Percentiles rank a stretch among this genome's conserved stretches.
These are phyloP conservation scores for Phytophthora melonis DNA, from an alignment of 352 stramenopile genomes.

Conservation along the genomic window DNA sequence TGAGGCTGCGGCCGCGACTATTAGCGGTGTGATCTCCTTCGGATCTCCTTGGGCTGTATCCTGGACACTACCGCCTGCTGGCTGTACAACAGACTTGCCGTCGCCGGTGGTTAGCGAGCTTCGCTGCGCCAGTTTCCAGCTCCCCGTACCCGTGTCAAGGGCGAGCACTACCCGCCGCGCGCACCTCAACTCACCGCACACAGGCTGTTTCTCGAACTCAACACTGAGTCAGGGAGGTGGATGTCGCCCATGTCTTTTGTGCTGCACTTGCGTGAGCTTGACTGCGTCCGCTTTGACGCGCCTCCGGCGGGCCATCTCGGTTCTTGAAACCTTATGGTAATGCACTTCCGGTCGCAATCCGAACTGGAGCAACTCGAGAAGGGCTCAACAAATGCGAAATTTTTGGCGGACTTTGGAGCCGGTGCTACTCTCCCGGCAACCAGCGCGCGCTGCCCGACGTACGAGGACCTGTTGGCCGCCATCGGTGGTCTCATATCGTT, in stretches of 20 bases:
- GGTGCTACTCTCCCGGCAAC: neutral
- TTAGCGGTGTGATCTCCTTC: too few species aligned
- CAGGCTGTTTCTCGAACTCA: neutral
- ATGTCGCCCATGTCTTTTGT: neutral
- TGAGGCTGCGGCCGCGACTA: too few species aligned
- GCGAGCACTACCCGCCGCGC: neutral
- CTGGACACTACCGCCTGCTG: neutral
- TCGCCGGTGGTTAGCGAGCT: neutral
- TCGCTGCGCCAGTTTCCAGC: neutral
- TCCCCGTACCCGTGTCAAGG: neutral
- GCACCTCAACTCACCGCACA: neutral
- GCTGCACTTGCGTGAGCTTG: neutral
- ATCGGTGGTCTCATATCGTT: neutral
- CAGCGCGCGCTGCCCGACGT: neutral
- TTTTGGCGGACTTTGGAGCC: neutral
- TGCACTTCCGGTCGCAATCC: neutral
- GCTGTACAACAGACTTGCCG: neutral
- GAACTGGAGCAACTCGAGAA: neutral
- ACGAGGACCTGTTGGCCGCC: neutral
- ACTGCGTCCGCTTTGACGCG: neutral
- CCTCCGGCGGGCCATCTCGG: slow-evolving; percentile 1
- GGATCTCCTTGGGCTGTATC: neutral
- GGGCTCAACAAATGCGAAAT: neutral
- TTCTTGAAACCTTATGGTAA: neutral
- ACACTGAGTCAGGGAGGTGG: neutral